These are phyloP conservation scores for Sonneratia caseolaris DNA, from an alignment of 345 rosid genomes.

Conservation along the genomic window DNA sequence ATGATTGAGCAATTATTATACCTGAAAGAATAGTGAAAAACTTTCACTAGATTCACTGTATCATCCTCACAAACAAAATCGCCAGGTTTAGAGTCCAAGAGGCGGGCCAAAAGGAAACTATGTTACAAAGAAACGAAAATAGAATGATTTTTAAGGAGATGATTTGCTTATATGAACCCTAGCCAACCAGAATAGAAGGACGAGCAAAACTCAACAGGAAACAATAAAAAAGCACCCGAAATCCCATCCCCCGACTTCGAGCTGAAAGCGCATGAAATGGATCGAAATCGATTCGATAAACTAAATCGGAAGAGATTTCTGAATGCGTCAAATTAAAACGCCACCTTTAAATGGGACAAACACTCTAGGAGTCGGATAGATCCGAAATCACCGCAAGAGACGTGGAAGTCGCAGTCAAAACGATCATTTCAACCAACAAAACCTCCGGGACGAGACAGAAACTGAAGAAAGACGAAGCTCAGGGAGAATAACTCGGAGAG, in stretches of 20 bases:
- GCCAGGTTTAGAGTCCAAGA: neutral
- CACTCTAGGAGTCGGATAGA: conserved; percentile 27
- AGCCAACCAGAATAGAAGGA: neutral
- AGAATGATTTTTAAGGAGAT: neutral
- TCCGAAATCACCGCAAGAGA: conserved; percentile 45
- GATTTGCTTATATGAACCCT: neutral
- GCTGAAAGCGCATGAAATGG: conserved; percentile 12
- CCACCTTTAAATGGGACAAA: conserved; percentile 25
- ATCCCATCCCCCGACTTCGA: neutral
- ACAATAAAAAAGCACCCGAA: neutral
- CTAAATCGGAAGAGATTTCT: conserved; percentile 9
- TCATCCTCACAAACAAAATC: neutral
- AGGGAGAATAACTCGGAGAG: neutral
- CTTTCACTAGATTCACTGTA: conserved; percentile 2
- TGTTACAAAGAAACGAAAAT: neutral
- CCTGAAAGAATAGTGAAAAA: conserved; percentile 1
- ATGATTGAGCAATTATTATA: conserved; percentile 2
- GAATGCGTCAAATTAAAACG: conserved; percentile 23
- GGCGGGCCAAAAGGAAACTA: neutral
- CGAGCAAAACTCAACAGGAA: neutral
- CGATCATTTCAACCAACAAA: conserved; percentile 5
- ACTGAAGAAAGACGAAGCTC: neutral
- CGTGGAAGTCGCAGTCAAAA: conserved; percentile 16
- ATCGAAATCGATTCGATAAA: neutral
- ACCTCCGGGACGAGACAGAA: neutral